Percentiles rank a stretch among this genome's conserved stretches.
Evolutionary conservation across 2,329 filamentous ascomycete genomes (phyloP).

Genomic region (Colletotrichum sp.): DNA sequence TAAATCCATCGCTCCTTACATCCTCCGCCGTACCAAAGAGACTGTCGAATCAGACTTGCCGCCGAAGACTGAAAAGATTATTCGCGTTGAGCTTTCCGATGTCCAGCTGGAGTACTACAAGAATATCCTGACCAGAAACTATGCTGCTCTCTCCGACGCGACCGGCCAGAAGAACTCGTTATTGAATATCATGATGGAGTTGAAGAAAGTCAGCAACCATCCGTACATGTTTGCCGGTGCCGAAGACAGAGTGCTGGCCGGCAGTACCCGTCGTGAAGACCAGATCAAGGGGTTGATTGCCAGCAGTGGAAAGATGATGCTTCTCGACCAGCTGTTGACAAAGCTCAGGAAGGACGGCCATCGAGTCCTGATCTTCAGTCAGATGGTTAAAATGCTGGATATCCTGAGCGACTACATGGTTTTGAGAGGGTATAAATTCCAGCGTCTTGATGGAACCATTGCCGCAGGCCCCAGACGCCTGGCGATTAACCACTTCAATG

Average conservation of each 20-base stretch:
- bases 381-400: constrained; percentile 99
- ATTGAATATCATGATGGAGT: constrained; percentile 98
- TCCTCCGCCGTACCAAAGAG: constrained; percentile 94
- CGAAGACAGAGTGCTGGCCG: constrained; percentile 85
- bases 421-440: constrained; percentile 91
- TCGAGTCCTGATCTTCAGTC: constrained; percentile 96
- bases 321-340: constrained; percentile 90
- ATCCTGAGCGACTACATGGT: constrained; percentile 94
- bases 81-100: constrained; percentile 95
- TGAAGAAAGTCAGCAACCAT: constrained; percentile 99
- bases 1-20: constrained; percentile 87
- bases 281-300: constrained; percentile 91
- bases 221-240: constrained; percentile 97
- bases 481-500: constrained; percentile 98
- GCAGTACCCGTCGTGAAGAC: constrained; percentile 84
- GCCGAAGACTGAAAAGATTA: constrained; percentile 98
- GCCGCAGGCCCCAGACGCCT: constrained; percentile 85
- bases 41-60: constrained; percentile 97
- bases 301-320: constrained; percentile 99
- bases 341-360: constrained; percentile 95
- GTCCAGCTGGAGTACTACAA: constrained; percentile 98
- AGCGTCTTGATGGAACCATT: constrained; percentile 94
- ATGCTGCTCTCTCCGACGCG: constrained; percentile 90
- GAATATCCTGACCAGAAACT: constrained; percentile 96
- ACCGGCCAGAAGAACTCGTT: constrained; percentile 93